phyloP scores from a whole-genome alignment of 2,329 filamentous ascomycete species.

The Purpureocillium takamizusanense region DNA sequence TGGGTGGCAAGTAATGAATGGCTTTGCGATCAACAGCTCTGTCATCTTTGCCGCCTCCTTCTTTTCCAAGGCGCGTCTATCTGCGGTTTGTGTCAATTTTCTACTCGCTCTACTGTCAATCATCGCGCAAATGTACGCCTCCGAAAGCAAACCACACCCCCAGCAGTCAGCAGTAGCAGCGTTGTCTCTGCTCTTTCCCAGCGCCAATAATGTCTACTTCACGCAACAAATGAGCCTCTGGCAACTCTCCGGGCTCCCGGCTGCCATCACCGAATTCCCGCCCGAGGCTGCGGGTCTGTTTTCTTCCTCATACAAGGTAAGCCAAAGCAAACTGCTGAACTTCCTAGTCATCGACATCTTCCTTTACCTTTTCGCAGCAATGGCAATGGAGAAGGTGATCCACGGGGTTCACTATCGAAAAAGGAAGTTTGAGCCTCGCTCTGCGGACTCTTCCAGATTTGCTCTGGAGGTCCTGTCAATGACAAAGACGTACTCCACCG shows the following conservation, averaged over 20 bases:
- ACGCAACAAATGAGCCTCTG: constrained; percentile 13
- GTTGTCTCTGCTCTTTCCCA: constrained; percentile 13
- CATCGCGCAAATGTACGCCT: constrained; percentile 9
- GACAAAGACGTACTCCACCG: no score
- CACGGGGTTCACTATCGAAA: constrained; percentile 25
- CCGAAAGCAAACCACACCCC: constrained; percentile 5
- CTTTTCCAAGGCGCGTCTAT: constrained; percentile 21
- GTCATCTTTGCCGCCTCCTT: constrained; percentile 45
- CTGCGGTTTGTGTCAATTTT: constrained; percentile 19
- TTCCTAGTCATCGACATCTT: constrained; percentile 23
- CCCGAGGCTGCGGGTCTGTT: constrained; percentile 4
- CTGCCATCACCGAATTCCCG: constrained; percentile 6
- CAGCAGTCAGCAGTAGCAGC: constrained; percentile 1
- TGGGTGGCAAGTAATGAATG: constrained; percentile 36
- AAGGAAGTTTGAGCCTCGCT: constrained; percentile 14
- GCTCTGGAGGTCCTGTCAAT: constrained; percentile 15
- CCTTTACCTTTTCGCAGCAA: constrained; percentile 19
- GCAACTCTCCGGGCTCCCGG: constrained; percentile 7
- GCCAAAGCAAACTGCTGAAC: constrained; percentile 18
- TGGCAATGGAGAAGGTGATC: constrained; percentile 20
- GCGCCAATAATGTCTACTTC: constrained; percentile 14
- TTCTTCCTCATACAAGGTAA: constrained; percentile 13
- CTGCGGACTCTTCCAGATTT: constrained; percentile 15
- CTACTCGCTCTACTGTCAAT: constrained; percentile 19
- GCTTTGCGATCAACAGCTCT: constrained; percentile 51